A percentile compares a stretch with the other conserved stretches of the same genome.
Conservation (phyloP, 108 stramenopile species). For the Cyclotella baltica region DNA sequence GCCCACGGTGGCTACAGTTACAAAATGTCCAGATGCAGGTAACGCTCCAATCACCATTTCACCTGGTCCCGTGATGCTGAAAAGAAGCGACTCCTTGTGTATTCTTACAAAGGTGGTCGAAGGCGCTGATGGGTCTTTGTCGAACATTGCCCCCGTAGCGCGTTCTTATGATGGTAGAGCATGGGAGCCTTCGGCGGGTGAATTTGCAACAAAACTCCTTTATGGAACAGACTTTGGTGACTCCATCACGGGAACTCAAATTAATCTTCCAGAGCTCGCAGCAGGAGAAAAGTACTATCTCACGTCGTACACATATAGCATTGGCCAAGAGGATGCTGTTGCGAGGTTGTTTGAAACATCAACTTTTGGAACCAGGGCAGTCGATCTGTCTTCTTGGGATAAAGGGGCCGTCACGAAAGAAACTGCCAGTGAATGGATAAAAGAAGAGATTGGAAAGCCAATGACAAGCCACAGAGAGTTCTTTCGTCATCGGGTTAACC, state of each 20-base stretch:
- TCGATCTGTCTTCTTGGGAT: constrained; percentile 33
- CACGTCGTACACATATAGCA: constrained; percentile 37
- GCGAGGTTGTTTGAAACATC: constrained; percentile 47
- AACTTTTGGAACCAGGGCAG: constrained; percentile 48
- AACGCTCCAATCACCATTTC: constrained; percentile 18
- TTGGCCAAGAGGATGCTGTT: constrained; percentile 21
- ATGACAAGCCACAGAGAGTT: constrained; percentile 40
- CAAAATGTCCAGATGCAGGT: constrained; percentile 21
- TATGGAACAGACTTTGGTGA: constrained; percentile 38
- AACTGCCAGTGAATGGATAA: constrained; percentile 37
- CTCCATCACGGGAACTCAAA: constrained; percentile 41
- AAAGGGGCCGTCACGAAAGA: constrained; percentile 31
- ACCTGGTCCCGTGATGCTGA: constrained; percentile 36
- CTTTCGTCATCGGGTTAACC: constrained; percentile 44
- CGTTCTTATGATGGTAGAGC: constrained; percentile 53
- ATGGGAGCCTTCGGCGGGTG: constrained; percentile 59
- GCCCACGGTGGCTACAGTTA: constrained; percentile 45
- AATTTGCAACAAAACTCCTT: constrained; percentile 42
- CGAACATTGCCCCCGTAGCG: constrained; percentile 49
- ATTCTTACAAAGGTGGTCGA: constrained; percentile 45
- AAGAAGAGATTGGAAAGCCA: constrained; percentile 34
- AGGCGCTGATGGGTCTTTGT: constrained; percentile 25
- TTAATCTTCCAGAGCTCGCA: constrained; percentile 43
- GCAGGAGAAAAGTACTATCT: constrained; percentile 41
- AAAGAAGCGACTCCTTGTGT: constrained; percentile 30